phyloP scores from a whole-genome alignment of 331 rosid genomes.

The Stylosanthes scabra region DNA sequence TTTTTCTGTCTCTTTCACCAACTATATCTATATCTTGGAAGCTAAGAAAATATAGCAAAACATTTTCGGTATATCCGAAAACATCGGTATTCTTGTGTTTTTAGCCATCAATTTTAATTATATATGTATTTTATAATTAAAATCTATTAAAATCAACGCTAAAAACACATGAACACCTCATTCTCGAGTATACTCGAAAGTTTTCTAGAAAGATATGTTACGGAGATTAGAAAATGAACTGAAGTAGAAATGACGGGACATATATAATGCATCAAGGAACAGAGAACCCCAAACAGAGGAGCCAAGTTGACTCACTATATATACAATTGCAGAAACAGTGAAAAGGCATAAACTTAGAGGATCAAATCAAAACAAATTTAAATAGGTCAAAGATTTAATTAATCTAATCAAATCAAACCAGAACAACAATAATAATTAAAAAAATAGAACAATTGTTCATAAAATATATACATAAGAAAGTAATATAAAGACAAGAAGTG shows the following conservation, averaged over 20 bases:
- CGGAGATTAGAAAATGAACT: too few relatives aligned
- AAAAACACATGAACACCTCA: too few relatives aligned
- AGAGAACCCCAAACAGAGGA: slow-evolving; percentile 4
- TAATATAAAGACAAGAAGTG: neutral
- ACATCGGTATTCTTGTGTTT: too few relatives aligned
- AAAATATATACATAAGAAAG: slow-evolving; percentile 20
- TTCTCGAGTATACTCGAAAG: too few relatives aligned
- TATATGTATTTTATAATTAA: too few relatives aligned
- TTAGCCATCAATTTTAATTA: too few relatives aligned
- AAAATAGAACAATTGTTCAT: neutral
- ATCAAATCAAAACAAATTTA: slow-evolving; percentile 5
- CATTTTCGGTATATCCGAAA: too few relatives aligned
- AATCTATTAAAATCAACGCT: too few relatives aligned
- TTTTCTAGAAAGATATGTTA: too few relatives aligned
- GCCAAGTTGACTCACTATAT: neutral
- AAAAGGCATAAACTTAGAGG: neutral
- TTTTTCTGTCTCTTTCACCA: neutral
- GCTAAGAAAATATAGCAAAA: neutral
- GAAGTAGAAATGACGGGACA: neutral
- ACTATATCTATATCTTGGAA: neutral
- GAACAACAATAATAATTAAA: neutral
- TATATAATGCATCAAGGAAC: neutral
- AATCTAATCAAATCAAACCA: neutral
- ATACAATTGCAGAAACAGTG: neutral
- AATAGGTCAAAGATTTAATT: neutral